Evolutionary conservation across 179 eudicot species (phyloP), one percentile per base, ranked within the genome.

Genomic region (Amaranthus tricolor): DNA sequence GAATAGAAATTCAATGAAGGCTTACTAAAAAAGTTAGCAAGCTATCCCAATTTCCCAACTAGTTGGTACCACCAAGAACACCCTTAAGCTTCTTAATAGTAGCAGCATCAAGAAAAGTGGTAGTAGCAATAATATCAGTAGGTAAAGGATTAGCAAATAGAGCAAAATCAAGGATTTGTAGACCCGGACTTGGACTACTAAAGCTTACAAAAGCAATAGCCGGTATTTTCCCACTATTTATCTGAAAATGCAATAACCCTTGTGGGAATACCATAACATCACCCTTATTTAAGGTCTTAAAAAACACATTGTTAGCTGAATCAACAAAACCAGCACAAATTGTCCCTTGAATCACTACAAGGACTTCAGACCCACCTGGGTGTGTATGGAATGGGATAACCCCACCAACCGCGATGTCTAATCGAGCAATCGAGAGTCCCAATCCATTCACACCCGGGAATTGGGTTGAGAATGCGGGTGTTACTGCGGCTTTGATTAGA

Each of bases 361-460:
- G 80, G 12, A 87, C 48, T 72, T 91, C 97, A 0, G 89, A 70
- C 0, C 74, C 97, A 0, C 84, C 90, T 0, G 97, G 95, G 86
- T 91, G 97, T 0, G 95, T 91, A 90, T 91, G 97, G 81, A 91
- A 68, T 10, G 97, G 97, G 16, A 90, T 67, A 5, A 91, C 95
- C 3, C 97, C 97, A 0, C 86, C 84, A 0, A 76, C 53, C 44
- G 90, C 90, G 2, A 91, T 60, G 76, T 91, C 97, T 2, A 85
- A 58, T 9, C 97, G 72, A 0, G 88, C 97, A 0, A 86, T 24
- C 68, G 97, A 91, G 7, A 91, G 64, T 0, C 92, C 94, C 1
- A 89, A 87, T 1, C 97, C 94, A 44, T 91, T 91, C 0, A 89
- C 59, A 40, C 89, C 94, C 0, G 92, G 88, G 71, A 86, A 89